Evolutionary conservation across 176 grass and related monocot species (phyloP).

Genomic region (Carex parvula): DNA sequence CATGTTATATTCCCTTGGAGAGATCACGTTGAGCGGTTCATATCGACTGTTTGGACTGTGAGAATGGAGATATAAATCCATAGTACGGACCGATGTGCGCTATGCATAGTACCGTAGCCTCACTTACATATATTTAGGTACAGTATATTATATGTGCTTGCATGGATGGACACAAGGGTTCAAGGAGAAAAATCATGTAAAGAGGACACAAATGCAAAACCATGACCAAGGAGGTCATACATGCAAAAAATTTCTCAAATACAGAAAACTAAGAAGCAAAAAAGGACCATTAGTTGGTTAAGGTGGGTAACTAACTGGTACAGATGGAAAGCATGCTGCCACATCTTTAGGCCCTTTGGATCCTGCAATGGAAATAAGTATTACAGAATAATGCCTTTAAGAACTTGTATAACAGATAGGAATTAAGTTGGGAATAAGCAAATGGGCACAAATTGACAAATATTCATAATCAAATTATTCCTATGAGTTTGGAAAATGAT

Average conservation of each 20-base stretch:
- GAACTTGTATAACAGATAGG: background rate
- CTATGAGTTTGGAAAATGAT: background rate
- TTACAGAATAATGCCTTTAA: constrained; percentile 21
- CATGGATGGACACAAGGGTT: background rate
- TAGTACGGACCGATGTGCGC: too few species aligned
- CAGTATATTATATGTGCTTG: background rate
- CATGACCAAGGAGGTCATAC: constrained; percentile 2
- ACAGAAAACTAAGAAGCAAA: background rate
- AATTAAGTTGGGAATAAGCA: background rate
- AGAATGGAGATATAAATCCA: too few species aligned
- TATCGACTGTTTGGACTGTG: too few species aligned
- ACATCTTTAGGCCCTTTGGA: constrained; percentile 93
- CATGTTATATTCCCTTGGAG: background rate
- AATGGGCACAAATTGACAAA: background rate
- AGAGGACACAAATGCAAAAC: background rate
- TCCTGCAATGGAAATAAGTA: constrained; percentile 42
- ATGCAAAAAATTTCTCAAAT: background rate
- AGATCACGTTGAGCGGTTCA: too few species aligned
- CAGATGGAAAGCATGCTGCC: constrained; percentile 73
- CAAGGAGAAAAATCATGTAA: background rate
- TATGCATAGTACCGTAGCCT: too few species aligned
- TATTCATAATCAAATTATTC: background rate
- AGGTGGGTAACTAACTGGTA: constrained; percentile 42
- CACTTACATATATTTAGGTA: background rate
- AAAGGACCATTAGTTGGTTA: background rate